These are phyloP conservation scores for Kwoniella newhampshirensis DNA, from an alignment of 768 basidiomycete genomes.

Conservation along the genomic window DNA sequence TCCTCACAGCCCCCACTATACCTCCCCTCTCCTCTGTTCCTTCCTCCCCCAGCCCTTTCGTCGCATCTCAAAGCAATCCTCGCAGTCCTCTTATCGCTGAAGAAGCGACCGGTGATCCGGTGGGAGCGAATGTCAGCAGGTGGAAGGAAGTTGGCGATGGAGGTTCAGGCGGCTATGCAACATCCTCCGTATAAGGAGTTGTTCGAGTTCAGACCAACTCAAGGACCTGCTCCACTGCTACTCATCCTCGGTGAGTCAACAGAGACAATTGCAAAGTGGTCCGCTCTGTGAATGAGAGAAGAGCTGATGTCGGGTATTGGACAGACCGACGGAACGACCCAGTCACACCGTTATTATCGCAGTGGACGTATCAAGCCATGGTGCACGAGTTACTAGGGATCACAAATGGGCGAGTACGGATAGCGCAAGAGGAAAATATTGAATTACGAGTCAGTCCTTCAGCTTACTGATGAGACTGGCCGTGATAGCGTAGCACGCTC, in stretches of 20 bases:
- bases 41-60: slow-evolving; percentile 63
- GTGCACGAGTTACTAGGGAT: slow-evolving; percentile 94
- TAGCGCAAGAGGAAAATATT: slow-evolving; percentile 79
- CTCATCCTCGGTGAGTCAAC: slow-evolving; percentile 65
- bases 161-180: slow-evolving; percentile 80
- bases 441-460: slow-evolving; percentile 71
- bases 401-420: slow-evolving; percentile 83
- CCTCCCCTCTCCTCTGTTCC: slow-evolving; percentile 45
- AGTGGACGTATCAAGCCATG: slow-evolving; percentile 99
- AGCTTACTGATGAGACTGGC: not conserved
- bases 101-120: slow-evolving; percentile 91
- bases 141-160: slow-evolving; percentile 82
- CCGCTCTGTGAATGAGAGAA: not conserved
- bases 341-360: slow-evolving; percentile 89
- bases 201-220: slow-evolving; percentile 88
- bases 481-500: too few species aligned
- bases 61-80: slow-evolving; percentile 76
- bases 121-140: slow-evolving; percentile 91
- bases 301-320: not conserved
- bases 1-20: slow-evolving; percentile 48
- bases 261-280: not conserved
- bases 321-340: slow-evolving; percentile 91
- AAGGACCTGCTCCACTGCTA: slow-evolving; percentile 75
- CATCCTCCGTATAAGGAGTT: slow-evolving; percentile 66
- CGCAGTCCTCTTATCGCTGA: slow-evolving; percentile 85